Percentiles rank a stretch among this genome's conserved stretches.
These are phyloP conservation scores for Cladophialophora chaetospira DNA, from an alignment of 2,329 filamentous ascomycete genomes.

Conservation along the genomic window DNA sequence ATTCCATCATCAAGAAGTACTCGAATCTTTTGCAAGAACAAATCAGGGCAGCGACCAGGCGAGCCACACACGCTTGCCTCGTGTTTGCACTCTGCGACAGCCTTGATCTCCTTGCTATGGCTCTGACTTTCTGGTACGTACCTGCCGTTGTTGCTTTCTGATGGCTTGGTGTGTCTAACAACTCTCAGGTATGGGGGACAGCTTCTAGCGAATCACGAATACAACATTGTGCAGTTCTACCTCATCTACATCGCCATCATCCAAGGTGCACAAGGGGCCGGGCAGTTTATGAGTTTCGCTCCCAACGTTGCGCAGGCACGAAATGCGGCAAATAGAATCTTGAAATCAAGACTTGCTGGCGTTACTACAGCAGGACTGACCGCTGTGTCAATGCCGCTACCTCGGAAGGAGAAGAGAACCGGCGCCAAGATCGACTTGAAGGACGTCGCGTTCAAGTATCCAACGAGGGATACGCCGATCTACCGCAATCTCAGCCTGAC, in stretches of 20 bases:
- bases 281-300: constrained; percentile 67
- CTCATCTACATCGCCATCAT: constrained; percentile 67
- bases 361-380: constrained; percentile 46
- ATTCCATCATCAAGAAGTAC: constrained; percentile 65
- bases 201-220: constrained; percentile 57
- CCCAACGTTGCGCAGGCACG: constrained; percentile 53
- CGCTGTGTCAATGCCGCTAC: constrained; percentile 55
- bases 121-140: constrained; percentile 59
- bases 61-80: constrained; percentile 63
- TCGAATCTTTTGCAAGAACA: constrained; percentile 60
- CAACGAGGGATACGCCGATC: constrained; percentile 36
- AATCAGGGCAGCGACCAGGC: constrained; percentile 60
- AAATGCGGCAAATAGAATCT: constrained; percentile 42
- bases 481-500: constrained; percentile 39
- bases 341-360: constrained; percentile 33
- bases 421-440: constrained; percentile 39
- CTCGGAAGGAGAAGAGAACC: constrained; percentile 14
- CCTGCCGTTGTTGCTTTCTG: neutral
- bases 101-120: constrained; percentile 63
- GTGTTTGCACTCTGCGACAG: constrained; percentile 72
- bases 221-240: constrained; percentile 53
- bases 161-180: neutral
- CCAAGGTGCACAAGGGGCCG: constrained; percentile 67
- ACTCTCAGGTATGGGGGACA: constrained; percentile 64
- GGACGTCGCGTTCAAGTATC: constrained; percentile 42